Conservation (phyloP, 352 stramenopile genomes). For the Globisporangium carolinianum region DNA sequence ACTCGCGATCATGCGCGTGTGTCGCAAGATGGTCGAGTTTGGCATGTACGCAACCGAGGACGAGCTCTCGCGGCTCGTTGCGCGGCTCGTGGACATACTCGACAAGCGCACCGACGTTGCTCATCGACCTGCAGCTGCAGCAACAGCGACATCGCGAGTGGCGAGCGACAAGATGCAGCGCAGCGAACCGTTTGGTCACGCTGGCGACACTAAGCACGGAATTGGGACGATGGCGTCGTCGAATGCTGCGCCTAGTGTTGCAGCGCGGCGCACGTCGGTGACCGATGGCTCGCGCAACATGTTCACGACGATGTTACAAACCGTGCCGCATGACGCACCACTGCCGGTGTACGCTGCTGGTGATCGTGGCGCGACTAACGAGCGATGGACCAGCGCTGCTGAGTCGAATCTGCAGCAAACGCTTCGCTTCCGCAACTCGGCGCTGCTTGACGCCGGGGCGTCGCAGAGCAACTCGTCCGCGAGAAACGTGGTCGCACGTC, state of each 20-base stretch:
- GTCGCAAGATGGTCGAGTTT: conserved; percentile 57
- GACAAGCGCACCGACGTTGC: conserved; percentile 45
- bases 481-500: conserved; percentile 12
- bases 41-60: conserved; percentile 49
- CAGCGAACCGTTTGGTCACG: neutral
- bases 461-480: neutral
- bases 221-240: too few relatives aligned
- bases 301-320: conserved; percentile 23
- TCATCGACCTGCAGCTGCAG: neutral
- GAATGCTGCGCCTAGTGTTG: neutral
- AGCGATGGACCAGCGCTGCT: neutral
- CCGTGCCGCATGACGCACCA: conserved; percentile 5
- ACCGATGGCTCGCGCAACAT: conserved; percentile 17
- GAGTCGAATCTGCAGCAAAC: neutral
- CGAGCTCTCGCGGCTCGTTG: conserved; percentile 27
- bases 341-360: neutral
- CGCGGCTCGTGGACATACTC: conserved; percentile 21
- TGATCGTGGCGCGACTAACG: neutral
- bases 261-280: conserved; percentile 10
- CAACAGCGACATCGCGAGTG: neutral
- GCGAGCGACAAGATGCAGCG: conserved; percentile 1
- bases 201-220: too few relatives aligned
- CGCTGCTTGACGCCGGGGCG: conserved; percentile 23
- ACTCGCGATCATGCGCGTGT: conserved; percentile 43
- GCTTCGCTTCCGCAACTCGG: conserved; percentile 24